Conservation (phyloP, 1,284 basidiomycete species). For the Malassezia cuniculi region DNA sequence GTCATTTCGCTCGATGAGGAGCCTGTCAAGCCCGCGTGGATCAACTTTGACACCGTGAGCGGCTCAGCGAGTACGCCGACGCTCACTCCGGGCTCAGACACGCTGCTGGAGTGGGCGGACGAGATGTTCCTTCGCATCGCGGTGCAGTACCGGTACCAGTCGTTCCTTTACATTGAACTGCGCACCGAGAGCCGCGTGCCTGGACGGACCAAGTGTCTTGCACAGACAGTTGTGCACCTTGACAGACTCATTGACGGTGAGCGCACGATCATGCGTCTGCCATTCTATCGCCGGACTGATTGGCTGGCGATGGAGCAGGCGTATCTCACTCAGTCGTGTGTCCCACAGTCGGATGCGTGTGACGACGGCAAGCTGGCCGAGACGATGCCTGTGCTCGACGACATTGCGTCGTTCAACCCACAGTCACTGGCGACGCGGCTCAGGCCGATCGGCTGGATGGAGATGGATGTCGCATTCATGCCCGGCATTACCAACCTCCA, state of each 20-base stretch:
- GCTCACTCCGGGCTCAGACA: background rate
- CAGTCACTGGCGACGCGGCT: conserved; percentile 4
- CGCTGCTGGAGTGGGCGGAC: background rate
- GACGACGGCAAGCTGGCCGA: conserved; percentile 28
- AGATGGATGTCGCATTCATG: conserved; percentile 28
- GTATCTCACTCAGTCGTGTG: conserved; percentile 13
- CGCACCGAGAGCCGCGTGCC: conserved; percentile 27
- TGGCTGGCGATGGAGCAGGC: too few relatives aligned
- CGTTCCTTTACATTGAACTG: conserved; percentile 20
- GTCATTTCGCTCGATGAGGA: conserved; percentile 17
- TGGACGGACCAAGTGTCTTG: conserved; percentile 22
- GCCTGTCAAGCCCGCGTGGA: conserved; percentile 18
- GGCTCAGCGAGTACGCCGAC: background rate
- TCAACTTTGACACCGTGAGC: conserved; percentile 15
- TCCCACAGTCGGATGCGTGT: conserved; percentile 20
- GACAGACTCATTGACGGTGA: conserved; percentile 24
- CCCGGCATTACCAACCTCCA: conserved; percentile 28
- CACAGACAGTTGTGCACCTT: conserved; percentile 22
- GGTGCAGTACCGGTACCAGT: conserved; percentile 12
- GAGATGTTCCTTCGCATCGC: conserved; percentile 2
- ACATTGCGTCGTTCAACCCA: conserved; percentile 12
- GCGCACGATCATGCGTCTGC: conserved; percentile 1
- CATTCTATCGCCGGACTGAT: background rate
- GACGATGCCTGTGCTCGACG: conserved; percentile 11
- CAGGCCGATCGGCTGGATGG: conserved; percentile 23